Base-by-base conservation (phyloP, 2,329 filamentous ascomycete species). In the Trichoderma atroviride region DNA sequence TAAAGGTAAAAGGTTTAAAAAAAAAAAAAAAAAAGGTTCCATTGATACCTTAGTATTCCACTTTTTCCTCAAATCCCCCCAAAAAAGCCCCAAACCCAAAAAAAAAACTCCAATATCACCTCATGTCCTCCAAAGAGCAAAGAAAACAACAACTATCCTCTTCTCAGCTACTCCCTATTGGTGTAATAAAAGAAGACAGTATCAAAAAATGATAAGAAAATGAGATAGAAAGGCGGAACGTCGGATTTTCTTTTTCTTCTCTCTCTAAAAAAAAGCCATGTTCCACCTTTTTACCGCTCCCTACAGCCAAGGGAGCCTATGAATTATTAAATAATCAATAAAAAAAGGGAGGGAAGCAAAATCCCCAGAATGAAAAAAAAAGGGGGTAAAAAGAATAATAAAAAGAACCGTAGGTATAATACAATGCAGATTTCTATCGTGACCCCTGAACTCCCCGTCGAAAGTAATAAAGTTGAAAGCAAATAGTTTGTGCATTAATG, bases 371-470 rank as follows among this genome's bases (percentile, higher is more conserved):
- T 22, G n/a, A 47, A 52, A 14, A 65, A 55, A 70, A 67, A 67
- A 67, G 50, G 62, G 70, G 50, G 62, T 40, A 22, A 69, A 56
- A 47, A 66, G 33, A 35, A 35, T 13, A 27, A 22, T 27, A 29
- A 60, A 58, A 59, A n/a, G 5, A 60, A 31, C 53, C 55, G 55
- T 50, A 50, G 47, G 47, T 67, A 57, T 59, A 55, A 55, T 69
- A 69, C 59, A 69, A 62, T 69, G 59, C 66, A 69, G 29, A 57
- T 62, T 13, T 69, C 66, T 61, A 62, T 69, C 58, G 57, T 66
- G 55, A 58, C 63, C 63, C 63, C 24, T 55, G 4, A 58, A 66
- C 53, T 58, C 55, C 55, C 27, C 29, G n/a, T 57, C 16, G 19
- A 56, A 56, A 10, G n/a, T n/a, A 2, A 14, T 4, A 43, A 9